These are phyloP conservation scores for Lycium ferocissimum DNA, from an alignment of 257 asterid species.

Conservation along the genomic window DNA sequence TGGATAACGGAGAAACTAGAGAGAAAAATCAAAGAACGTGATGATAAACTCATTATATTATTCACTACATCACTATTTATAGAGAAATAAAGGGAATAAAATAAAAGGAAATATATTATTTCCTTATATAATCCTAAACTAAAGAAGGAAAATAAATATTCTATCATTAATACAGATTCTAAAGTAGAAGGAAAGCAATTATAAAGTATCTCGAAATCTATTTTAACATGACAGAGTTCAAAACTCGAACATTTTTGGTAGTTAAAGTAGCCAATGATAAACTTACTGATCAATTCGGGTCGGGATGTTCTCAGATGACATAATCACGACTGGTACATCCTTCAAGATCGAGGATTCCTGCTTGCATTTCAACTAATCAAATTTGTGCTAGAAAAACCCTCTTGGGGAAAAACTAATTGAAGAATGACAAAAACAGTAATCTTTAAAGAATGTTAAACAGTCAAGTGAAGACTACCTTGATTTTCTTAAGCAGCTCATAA, in stretches of 20 bases:
- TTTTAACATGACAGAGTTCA: not conserved
- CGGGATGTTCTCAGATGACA: slow-evolving; percentile 76
- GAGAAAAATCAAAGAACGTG: too few species aligned
- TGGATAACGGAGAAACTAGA: too few species aligned
- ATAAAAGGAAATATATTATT: too few species aligned
- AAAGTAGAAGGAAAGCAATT: too few species aligned
- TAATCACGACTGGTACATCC: slow-evolving; percentile 68
- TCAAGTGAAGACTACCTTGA: slow-evolving; percentile 49
- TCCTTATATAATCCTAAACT: too few species aligned
- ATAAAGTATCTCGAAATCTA: too few species aligned
- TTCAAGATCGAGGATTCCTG: slow-evolving; percentile 68
- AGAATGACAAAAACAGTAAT: not conserved
- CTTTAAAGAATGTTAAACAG: not conserved
- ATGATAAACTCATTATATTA: too few species aligned
- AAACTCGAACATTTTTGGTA: not conserved
- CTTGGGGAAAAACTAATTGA: not conserved
- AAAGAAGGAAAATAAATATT: too few species aligned
- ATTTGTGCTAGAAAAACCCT: not conserved
- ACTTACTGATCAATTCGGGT: slow-evolving; percentile 61
- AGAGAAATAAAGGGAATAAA: too few species aligned
- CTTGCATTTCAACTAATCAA: slow-evolving; percentile 10
- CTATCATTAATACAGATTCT: too few species aligned
- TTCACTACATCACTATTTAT: too few species aligned
- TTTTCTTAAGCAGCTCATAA: slow-evolving; percentile 70
- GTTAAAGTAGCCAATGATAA: not conserved